Evolutionary conservation across 208 protist species (phyloP), one percentile per base, ranked within the genome.

Genomic region (Crithidia bombi): DNA sequence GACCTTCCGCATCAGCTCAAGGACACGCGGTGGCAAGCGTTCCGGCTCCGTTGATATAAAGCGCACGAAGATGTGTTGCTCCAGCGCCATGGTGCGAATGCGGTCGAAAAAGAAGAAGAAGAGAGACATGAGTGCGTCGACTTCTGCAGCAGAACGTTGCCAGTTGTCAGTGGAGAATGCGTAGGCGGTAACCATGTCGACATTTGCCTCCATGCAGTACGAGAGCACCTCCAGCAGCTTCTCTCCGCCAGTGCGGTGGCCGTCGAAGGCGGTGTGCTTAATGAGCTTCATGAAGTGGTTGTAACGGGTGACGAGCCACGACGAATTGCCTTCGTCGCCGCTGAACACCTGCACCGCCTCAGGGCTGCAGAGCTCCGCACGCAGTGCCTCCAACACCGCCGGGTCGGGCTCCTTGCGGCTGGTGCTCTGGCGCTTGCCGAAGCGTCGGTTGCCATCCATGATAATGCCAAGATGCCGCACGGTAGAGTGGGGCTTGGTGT

Each of bases 111-210:
- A 94, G 65, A 85, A 87, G 28, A 86, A 83, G 65, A 97, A 94
- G 32, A 97, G 75, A 4, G 81, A 67, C 85, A 95, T 92, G 15
- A 97, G 65, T 58, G 89, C 87, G 43, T 94, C 81, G 25, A 97
- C 79, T 62, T 97, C 92, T 7, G 82, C 70, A 19, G 66, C 33
- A 1, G 84, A 62, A 9, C 92, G 80, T n/a, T 75, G 54, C 91
- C 92, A 97, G 76, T 97, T 97, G 64, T 97, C 89, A 0, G 85
- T 94, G 2, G 92, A 97, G 57, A 97, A 97, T 5, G 92, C 90
- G 78, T 96, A 97, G 11, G 94, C 89, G 0, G 86, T 97, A 28
- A 97, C 59, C 81, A 96, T 95, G 33, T 59, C 35, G 30, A 97
- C 87, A 1, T 77, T 49, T 1, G 75, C 67, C 32, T 85, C 84